Conservation (phyloP, 1,284 basidiomycete genomes). For the Phylloporus sp. region DNA sequence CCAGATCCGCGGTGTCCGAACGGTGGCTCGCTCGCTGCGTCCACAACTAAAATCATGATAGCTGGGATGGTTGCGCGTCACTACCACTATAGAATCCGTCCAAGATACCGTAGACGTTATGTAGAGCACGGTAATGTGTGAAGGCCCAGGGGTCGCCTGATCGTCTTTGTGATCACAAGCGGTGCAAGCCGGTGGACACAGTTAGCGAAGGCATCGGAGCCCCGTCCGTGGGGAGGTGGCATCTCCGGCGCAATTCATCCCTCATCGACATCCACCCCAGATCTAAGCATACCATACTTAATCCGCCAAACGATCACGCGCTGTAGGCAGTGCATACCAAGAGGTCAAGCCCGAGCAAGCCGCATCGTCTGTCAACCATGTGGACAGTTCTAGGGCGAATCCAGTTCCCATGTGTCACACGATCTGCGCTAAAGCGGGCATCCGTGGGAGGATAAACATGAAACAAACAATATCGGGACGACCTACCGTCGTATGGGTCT, state of each 20-base stretch:
- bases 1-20: too few species aligned
- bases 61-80: not conserved
- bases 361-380: conserved; percentile 97
- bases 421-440: conserved; percentile 69
- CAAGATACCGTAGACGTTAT: not conserved
- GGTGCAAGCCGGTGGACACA: too few species aligned
- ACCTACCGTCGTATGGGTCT: conserved; percentile 83
- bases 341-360: conserved; percentile 54
- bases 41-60: too few species aligned
- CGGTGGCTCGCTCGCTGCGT: too few species aligned
- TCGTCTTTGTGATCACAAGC: not conserved
- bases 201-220: too few species aligned
- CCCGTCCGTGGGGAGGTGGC: too few species aligned
- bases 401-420: conserved; percentile 97
- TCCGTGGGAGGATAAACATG: not conserved
- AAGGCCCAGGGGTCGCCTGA: too few species aligned
- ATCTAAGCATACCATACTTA: too few species aligned
- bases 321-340: conserved; percentile 37
- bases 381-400: conserved; percentile 98
- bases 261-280: too few species aligned
- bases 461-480: conserved; percentile 11
- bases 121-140: too few species aligned
- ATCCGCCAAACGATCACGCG: too few species aligned
- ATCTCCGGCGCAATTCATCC: not conserved
- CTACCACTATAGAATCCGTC: not conserved